These are phyloP conservation scores for Ceratobasidium sp. DNA, from an alignment of 1,284 basidiomycete species.

Conservation along the genomic window DNA sequence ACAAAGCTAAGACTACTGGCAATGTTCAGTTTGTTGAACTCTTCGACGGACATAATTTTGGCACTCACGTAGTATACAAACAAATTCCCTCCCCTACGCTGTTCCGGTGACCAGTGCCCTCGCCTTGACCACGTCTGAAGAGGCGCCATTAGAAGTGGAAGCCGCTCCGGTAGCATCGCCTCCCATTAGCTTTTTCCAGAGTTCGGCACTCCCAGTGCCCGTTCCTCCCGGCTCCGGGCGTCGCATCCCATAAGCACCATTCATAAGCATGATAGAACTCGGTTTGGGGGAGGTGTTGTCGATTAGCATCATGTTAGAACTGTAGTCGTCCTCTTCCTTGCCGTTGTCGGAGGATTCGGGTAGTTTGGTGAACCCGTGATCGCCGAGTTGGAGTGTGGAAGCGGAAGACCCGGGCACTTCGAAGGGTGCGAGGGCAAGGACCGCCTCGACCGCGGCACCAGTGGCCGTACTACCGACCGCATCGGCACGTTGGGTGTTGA, in stretches of 20 bases:
- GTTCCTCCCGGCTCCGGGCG: conserved; percentile 28
- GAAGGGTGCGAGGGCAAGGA: conserved; percentile 81
- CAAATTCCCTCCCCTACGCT: background rate
- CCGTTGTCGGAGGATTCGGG: conserved; percentile 2
- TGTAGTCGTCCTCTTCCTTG: conserved; percentile 32
- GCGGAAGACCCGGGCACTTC: conserved; percentile 80
- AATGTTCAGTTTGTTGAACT: background rate
- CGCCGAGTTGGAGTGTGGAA: conserved; percentile 68
- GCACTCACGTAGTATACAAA: conserved; percentile 20
- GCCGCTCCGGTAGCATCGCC: background rate
- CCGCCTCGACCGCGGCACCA: conserved; percentile 73
- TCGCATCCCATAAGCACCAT: conserved; percentile 18
- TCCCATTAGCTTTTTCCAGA: conserved; percentile 39
- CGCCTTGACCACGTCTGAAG: conserved; percentile 21
- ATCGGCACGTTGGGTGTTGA: conserved; percentile 71
- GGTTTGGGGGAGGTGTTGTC: conserved; percentile 25
- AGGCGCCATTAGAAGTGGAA: background rate
- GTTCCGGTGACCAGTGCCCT: conserved; percentile 30
- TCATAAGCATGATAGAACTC: conserved; percentile 18
- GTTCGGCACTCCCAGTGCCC: conserved; percentile 23
- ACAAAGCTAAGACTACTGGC: background rate
- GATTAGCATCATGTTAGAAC: conserved; percentile 11
- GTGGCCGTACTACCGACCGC: conserved; percentile 59
- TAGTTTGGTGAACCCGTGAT: conserved; percentile 33
- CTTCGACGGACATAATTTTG: background rate